These are phyloP conservation scores for Boletus speciosus DNA, from an alignment of 768 basidiomycete species.

Conservation along the genomic window DNA sequence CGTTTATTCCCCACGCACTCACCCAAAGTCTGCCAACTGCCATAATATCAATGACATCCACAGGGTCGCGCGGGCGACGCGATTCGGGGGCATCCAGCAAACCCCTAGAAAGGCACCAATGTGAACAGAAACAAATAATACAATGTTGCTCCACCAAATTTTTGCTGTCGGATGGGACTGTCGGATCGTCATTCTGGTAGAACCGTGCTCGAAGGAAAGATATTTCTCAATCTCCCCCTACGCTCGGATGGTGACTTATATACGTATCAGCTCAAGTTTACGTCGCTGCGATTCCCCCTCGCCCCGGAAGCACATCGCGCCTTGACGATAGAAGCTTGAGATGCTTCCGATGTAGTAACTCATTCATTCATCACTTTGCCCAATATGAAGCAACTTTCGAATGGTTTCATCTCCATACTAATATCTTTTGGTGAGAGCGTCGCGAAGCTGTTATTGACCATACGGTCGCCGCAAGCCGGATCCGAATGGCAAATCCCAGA, in stretches of 20 bases:
- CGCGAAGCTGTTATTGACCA: not conserved
- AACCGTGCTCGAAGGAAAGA: not conserved
- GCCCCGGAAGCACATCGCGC: not conserved
- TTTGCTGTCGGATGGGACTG: not conserved
- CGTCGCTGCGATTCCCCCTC: not conserved
- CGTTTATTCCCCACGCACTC: not conserved
- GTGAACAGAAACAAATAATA: slow-evolving; percentile 3
- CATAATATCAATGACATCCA: slow-evolving; percentile 6
- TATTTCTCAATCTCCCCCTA: not conserved
- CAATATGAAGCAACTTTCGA: not conserved
- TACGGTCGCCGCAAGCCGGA: slow-evolving; percentile 1
- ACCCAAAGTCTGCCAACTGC: slow-evolving; percentile 10
- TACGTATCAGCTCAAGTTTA: not conserved
- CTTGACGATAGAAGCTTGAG: not conserved
- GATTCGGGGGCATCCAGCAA: slow-evolving; percentile 1
- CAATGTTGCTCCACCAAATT: slow-evolving; percentile 6
- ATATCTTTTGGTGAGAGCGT: not conserved
- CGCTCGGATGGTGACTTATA: not conserved
- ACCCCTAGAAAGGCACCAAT: slow-evolving; percentile 6
- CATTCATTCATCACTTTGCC: not conserved
- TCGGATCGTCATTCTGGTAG: not conserved
- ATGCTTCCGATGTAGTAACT: not conserved
- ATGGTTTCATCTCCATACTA: not conserved
- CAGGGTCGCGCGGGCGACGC: slow-evolving; percentile 1
- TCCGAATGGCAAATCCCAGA: not conserved